Evolutionary conservation across 1,139 yeast species (phyloP), one percentile per base, ranked within the genome.

Genomic region (Trichomonascaceae sp.): DNA sequence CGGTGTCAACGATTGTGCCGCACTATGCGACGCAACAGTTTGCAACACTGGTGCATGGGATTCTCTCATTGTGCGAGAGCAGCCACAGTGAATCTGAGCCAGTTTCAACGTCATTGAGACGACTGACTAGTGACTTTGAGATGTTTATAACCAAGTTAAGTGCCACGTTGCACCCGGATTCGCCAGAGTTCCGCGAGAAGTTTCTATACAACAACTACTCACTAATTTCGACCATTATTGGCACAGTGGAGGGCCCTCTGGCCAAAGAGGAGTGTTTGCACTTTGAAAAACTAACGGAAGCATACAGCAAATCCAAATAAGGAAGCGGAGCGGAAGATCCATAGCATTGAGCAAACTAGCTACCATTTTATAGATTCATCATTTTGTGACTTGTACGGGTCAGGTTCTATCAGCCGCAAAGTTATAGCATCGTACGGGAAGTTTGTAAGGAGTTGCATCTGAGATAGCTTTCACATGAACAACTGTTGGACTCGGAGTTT

Each of bases 111-210:
- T 76, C 89, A 1, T 66, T 87, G 3, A 64, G 64, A 5, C 64
- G 95, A 37, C 59, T 89, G 28, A 60, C 87, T 34, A 75, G 74
- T 47, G 95, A 81, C 43, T 87, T 74, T 52, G 97, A 89, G 52
- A 72, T 71, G 20, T 67, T 75, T 1, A 57, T 89, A 50, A 80
- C 93, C 1, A 84, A 78, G 47, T 56, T 80, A 26, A 46, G 54
- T 20, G 45, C 50, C n/a, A 48, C 47, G 3, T 49, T 57, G 26
- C 48, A 64, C 36, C 9, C 9, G 9, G 62, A 64, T 41, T 59
- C 69, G 13, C 60, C 64, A 25, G 29, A 40, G 13, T 72, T 74
- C 34, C 69, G 75, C 36, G 93, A 81, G 47, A 59, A 72, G 30
- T 84, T 87, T 51, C 61, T 87, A 37, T 78, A 73, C 50, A 78